phyloP scores from a whole-genome alignment of 768 basidiomycete genomes.

The Podaxis pistillaris region DNA sequence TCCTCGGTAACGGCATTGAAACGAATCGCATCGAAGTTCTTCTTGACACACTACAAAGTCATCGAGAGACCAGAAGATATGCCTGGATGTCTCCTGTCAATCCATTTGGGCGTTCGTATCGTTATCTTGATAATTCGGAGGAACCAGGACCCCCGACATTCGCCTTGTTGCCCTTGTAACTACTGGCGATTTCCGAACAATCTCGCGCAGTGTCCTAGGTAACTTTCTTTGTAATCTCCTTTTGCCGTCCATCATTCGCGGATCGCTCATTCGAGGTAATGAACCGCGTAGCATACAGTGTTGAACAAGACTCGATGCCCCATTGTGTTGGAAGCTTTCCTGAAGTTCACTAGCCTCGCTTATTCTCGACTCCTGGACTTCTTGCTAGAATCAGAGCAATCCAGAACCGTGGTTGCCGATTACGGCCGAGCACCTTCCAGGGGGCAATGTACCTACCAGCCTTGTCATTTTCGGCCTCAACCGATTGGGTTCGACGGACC shows the following conservation, averaged over 20 bases:
- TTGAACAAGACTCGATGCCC: background rate
- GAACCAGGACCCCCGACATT: background rate
- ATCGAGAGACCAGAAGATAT: background rate
- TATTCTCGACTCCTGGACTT: background rate
- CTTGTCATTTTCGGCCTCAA: background rate
- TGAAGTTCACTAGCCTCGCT: background rate
- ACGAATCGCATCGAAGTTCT: background rate
- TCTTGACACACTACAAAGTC: background rate
- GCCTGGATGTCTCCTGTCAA: background rate
- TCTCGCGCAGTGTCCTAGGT: background rate
- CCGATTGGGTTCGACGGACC: background rate
- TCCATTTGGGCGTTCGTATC: background rate
- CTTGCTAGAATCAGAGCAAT: background rate
- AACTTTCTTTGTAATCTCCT: background rate
- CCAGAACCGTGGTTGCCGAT: background rate
- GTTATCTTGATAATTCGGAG: background rate
- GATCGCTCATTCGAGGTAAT: background rate
- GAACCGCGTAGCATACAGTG: background rate
- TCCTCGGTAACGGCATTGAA: background rate
- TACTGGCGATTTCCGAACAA: background rate
- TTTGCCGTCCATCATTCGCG: background rate
- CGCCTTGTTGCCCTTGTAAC: background rate
- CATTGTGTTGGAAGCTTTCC: background rate
- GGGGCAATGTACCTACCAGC: background rate
- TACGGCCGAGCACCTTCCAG: background rate